Evolutionary conservation across 1,284 basidiomycete species (phyloP).

Genomic region (Fomitopsis palustris): DNA sequence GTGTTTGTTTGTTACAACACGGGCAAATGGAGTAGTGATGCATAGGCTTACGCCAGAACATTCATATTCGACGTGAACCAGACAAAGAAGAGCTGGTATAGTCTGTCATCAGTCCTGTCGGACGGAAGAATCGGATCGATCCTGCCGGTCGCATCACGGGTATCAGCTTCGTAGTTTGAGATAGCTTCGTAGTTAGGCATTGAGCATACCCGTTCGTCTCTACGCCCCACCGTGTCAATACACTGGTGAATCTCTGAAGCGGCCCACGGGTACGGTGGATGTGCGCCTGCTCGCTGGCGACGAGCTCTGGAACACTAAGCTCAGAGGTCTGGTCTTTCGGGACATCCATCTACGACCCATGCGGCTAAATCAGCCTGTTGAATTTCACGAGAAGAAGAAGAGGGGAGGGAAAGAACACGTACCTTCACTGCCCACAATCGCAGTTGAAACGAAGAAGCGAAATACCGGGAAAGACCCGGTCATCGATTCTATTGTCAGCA

Average conservation of each 20-base stretch:
- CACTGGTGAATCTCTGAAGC: slow-evolving; percentile 16
- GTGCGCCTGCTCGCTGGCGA: background rate
- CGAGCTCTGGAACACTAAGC: slow-evolving; percentile 10
- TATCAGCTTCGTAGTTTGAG: background rate
- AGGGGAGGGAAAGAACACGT: background rate
- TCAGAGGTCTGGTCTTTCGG: background rate
- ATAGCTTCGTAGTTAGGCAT: background rate
- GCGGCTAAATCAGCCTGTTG: background rate
- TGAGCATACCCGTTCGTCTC: slow-evolving; percentile 28
- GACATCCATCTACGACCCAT: background rate
- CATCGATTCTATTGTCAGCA: background rate
- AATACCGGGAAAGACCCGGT: background rate
- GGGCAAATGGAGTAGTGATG: too few species aligned
- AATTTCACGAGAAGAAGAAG: background rate
- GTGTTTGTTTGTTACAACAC: too few species aligned
- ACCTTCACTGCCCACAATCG: background rate
- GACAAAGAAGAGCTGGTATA: slow-evolving; percentile 39
- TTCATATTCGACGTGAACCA: slow-evolving; percentile 54
- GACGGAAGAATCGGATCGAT: slow-evolving; percentile 32
- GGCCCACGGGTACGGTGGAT: slow-evolving; percentile 4
- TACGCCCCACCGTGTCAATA: slow-evolving; percentile 25
- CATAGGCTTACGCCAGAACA: slow-evolving; percentile 49
- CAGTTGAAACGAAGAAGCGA: background rate
- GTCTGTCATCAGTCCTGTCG: slow-evolving; percentile 31
- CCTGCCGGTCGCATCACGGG: slow-evolving; percentile 11